phyloP scores from a whole-genome alignment of 768 basidiomycete genomes.

The Leccinum barrowsii region DNA sequence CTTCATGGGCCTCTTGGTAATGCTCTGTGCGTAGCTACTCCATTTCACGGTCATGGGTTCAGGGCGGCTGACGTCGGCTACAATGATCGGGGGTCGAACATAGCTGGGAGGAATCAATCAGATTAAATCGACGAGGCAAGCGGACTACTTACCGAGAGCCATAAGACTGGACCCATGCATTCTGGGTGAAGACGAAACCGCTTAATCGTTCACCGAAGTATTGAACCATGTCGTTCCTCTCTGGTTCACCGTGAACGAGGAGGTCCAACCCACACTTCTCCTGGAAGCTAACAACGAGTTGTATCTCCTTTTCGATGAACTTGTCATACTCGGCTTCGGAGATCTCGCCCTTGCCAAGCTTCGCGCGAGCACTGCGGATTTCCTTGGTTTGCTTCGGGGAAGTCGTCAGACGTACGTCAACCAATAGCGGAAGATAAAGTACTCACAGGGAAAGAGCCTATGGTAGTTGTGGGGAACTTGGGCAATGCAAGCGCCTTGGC shows the following conservation, averaged over 20 bases:
- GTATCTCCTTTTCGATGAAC: conserved; percentile 98
- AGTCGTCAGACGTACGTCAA: conserved; percentile 7
- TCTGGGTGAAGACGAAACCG: conserved; percentile 98
- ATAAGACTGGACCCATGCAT: conserved; percentile 99
- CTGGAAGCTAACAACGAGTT: conserved; percentile 92
- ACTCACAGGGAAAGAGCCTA: conserved; percentile 92
- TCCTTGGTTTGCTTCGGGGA: conserved; percentile 88
- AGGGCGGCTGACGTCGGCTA: conserved; percentile 94
- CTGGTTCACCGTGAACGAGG: conserved; percentile 97
- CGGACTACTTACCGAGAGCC: conserved; percentile 76
- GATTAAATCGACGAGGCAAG: conserved; percentile 4
- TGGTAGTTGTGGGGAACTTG: conserved; percentile 97
- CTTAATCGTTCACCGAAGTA: conserved; percentile 97
- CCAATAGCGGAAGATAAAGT: not conserved
- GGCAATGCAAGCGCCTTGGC: conserved; percentile 86
- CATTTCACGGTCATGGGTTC: conserved; percentile 94
- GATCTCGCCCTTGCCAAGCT: conserved; percentile 88
- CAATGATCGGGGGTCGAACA: conserved; percentile 97
- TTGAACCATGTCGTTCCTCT: conserved; percentile 99
- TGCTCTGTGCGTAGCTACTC: conserved; percentile 94
- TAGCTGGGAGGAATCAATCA: conserved; percentile 48
- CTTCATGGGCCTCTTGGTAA: conserved; percentile 96
- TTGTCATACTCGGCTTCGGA: conserved; percentile 85
- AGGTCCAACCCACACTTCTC: conserved; percentile 95
- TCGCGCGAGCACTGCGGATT: conserved; percentile 95